Evolutionary conservation across 1,284 basidiomycete genomes (phyloP).

Genomic region (Microbotryum scabiosae): DNA sequence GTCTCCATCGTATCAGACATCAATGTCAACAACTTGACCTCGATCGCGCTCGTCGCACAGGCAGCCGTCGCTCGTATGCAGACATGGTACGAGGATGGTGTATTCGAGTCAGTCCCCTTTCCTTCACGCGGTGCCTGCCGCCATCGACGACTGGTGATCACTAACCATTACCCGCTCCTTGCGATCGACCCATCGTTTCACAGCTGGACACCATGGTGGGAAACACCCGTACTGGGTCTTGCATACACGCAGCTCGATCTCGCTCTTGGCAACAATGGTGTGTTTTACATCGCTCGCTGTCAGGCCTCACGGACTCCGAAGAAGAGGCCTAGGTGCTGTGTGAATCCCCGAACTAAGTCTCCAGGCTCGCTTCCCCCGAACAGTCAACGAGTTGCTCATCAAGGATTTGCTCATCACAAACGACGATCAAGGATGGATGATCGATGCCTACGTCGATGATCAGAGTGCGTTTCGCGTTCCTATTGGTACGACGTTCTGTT

Average conservation of each 20-base stretch:
- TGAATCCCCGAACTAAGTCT: too few species aligned
- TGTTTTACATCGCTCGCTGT: not conserved
- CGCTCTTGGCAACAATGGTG: slow-evolving; percentile 21
- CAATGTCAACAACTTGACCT: slow-evolving; percentile 23
- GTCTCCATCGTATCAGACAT: slow-evolving; percentile 5
- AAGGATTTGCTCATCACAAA: slow-evolving; percentile 21
- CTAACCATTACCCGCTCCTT: too few species aligned
- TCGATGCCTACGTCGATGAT: slow-evolving; percentile 29
- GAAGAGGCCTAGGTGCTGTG: not conserved
- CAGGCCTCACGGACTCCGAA: not conserved
- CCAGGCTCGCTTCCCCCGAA: too few species aligned
- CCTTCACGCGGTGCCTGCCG: not conserved
- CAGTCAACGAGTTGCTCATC: slow-evolving; percentile 26
- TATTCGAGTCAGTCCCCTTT: slow-evolving; percentile 18
- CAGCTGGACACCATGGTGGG: slow-evolving; percentile 28
- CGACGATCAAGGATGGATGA: slow-evolving; percentile 20
- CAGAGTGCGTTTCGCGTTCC: slow-evolving; percentile 11
- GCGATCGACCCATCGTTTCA: not conserved
- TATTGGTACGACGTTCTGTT: not conserved
- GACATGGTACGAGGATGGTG: slow-evolving; percentile 26
- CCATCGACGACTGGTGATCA: not conserved
- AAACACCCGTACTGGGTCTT: slow-evolving; percentile 24
- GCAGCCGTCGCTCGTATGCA: slow-evolving; percentile 25
- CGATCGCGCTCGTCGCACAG: slow-evolving; percentile 16
- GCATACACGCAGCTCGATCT: slow-evolving; percentile 25